Evolutionary conservation across 2,329 filamentous ascomycete genomes (phyloP), one percentile per base, ranked within the genome.

Genomic region (Aureobasidium uvarum): DNA sequence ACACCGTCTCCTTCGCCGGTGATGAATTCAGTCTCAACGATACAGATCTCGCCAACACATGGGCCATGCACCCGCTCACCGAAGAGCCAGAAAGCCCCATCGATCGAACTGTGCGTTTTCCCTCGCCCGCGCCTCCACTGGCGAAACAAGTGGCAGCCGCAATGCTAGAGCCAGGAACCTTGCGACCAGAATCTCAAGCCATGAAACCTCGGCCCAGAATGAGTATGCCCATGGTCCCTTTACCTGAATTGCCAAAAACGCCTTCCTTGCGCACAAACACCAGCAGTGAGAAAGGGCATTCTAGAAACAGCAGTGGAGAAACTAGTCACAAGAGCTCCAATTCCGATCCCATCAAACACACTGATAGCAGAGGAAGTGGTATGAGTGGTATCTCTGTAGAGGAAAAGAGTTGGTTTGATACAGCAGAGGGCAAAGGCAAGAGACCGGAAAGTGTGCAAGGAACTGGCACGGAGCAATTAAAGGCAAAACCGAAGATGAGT

Each of bases 271-370:
- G 28, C 28, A 31, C 28, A 31, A 31, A 31, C 5, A 31, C 68
- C 3, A 36, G 65, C 25, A 38, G 67, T 23, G 66, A 68, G 1
- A 52, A 62, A 13, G 20, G 72, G 68, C 14, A 64, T 67, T 31
- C 33, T 60, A 28, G 70, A 70, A 39, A 31, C 59, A 28, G 65
- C 63, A n/a, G 65, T 67, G 46, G 67, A 67, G 18, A 68, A 64
- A 31, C 68, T 67, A 16, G 66, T 33, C 28, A 63, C 64, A 2
- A 52, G 51, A 39, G 64, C 64, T 39, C 68, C 50, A 58, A 63
- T 51, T 38, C 28, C 10, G 58, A 62, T 28, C 33, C 58, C 1
- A 38, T 62, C 31, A 66, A 62, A 60, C 67, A 64, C 63, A 59
- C 18, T 59, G 68, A 39, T 68, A 69, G 56, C 60, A 68, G 18